Evolutionary conservation across 148 eudicot species (phyloP), one percentile per base, ranked within the genome.

Genomic region (Rhododendron ovatum): DNA sequence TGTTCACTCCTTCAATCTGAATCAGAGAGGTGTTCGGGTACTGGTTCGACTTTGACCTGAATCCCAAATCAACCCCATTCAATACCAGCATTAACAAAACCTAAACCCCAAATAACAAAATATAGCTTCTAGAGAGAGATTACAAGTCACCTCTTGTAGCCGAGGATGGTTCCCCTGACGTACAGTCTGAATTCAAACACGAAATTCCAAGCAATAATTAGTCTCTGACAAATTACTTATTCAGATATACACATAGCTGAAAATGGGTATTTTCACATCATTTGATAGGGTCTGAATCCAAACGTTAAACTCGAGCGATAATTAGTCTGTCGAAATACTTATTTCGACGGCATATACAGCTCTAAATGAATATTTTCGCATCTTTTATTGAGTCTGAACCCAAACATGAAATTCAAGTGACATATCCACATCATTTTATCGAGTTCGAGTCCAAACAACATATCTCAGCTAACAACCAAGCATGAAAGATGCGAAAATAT

Each of bases 161-260:
- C 96, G 28, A 94, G 94, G 63, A 95, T 88, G 43, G 94, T 91
- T 43, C 96, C 94, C 71, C 94, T 89, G 41, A 92, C 93, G 30
- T 93, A 90, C 5, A 78, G 48, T 47, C 81, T 78, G 81, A 43
- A 78, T 43, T 8, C 55, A 47, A 45, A 78, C 55, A 47, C 11
- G 8, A 78, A 24, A 76, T 37, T 73, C 71, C 9, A 24, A 45
- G 33, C 17, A 14, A 78, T 78, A 17, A n/a, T 78, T 45, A 78
- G 55, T 78, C 17, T 45, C 26, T 41, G 15, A n/a, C 73, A 10
- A 67, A 67, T 9, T 67, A 67, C 33, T 26, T 26, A 26, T 3
- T 67, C 28, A 10, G 28, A 24, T 11, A 3, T 11, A 20, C 45
- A 41, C 8, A 41, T 78, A 1, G n/a, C 30, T 47, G 45, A 7